Evolutionary conservation across 73 alveolate species (phyloP), one percentile per base, ranked within the genome.

Genomic region (Paramecium tetraurelia): DNA sequence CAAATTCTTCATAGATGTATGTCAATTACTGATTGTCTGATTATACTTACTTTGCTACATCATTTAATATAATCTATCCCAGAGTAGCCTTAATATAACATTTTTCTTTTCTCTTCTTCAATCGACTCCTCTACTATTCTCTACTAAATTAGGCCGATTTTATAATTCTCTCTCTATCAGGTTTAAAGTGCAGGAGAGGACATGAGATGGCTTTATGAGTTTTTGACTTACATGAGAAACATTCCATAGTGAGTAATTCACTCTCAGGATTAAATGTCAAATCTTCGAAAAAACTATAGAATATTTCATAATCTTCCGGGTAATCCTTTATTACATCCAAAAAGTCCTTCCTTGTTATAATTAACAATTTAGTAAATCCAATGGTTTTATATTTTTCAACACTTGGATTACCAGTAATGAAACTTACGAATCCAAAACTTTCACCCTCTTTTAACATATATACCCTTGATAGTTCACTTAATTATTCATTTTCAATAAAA

Each of bases 251-350:
- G 1, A 89, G 41, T n/a, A 58, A 59, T 36, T 59, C 75, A 12
- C 53, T 44, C 24, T 40, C 48, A 18, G 89, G 29, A 71, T 89
- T 89, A 27, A 71, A 71, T 44, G 70, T 69, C n/a, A 89, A 63
- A 16, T 89, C 86, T 11, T 89, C 94, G 14, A 21, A 59, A 18
- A 89, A 40, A 50, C 38, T 33, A 27, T 85, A 70, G 76, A 89
- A 89, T 29, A 21, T 29, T 16, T 89, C 94, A 50, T 89, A 89
- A 50, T 89, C 94, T 27, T 89, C 59, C 46, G 92, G 86, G 50
- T 63, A 89, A 21, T 89, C 50, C 24, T 70, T 70, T n/a, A 89
- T 70, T 9, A 83, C 75, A 41, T 89, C 75, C 18, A 89, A 40
- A 50, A 89, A 89, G 75, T 89, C 94, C 33, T 83, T 68, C 40